These are phyloP conservation scores for Ceratobasidium sp. DNA, from an alignment of 1,284 basidiomycete genomes.

Conservation along the genomic window DNA sequence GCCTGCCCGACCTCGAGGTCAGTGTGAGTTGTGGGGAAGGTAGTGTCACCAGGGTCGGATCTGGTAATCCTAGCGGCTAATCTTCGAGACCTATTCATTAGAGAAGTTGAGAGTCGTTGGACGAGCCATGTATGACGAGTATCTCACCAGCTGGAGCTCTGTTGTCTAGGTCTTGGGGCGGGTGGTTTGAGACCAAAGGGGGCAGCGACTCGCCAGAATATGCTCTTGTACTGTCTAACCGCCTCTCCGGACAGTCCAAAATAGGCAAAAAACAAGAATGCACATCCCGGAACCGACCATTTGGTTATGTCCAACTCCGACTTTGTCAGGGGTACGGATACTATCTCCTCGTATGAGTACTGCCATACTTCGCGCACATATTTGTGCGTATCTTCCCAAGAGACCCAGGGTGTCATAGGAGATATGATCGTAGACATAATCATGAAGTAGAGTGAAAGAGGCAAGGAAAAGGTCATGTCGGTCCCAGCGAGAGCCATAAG, in stretches of 20 bases:
- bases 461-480: slow-evolving; percentile 65
- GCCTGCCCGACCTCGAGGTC: no score
- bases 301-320: slow-evolving; percentile 23
- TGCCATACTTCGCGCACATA: no score
- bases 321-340: background rate
- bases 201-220: background rate
- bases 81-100: no score
- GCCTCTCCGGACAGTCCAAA: slow-evolving; percentile 47
- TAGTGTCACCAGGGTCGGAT: no score
- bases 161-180: no score
- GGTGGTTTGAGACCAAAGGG: no score
- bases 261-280: slow-evolving; percentile 48
- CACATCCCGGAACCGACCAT: slow-evolving; percentile 34
- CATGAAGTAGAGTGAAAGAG: slow-evolving; percentile 64
- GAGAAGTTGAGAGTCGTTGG: no score
- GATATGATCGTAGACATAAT: slow-evolving; percentile 52
- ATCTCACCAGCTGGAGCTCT: no score
- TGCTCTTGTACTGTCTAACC: slow-evolving; percentile 20
- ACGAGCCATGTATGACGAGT: no score
- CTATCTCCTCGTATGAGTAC: background rate
- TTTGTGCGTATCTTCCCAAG: slow-evolving; percentile 69
- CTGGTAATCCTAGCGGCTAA: no score
- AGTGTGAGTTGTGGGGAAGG: no score
- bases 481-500: slow-evolving; percentile 69
- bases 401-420: slow-evolving; percentile 64